Base-by-base conservation (phyloP, 2,329 filamentous ascomycete genomes). In the Trichoderma sp. region DNA sequence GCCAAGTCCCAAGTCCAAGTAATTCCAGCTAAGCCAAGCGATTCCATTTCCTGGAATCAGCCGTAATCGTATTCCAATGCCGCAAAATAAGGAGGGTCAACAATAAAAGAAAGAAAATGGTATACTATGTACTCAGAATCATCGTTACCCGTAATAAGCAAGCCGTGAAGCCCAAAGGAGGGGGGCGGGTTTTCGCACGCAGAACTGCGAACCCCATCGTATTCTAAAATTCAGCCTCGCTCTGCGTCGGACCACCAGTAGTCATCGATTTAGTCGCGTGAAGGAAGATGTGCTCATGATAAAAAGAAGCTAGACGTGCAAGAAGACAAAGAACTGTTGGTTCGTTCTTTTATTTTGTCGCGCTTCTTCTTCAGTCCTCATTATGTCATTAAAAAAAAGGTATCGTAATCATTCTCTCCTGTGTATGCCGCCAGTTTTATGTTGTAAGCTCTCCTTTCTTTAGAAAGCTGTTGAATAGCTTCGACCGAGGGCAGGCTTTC, bases 391-490 rank as follows among this genome's bases (percentile, higher is more conserved):
- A 73, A 67, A 69, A 72, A 40, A 70, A 60, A 73, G 68, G 70
- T 60, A 53, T 72, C 72, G 70, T 74, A n/a, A 55, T 68, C 40
- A 66, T 72, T 71, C 19, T 43, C 33, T 13, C 24, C 8, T 58
- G 47, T 24, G 37, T 73, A 33, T n/a, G 60, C n/a, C n/a, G 31
- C 31, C 43, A 63, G 5, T 27, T 47, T 37, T 27, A 3, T n/a
- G 16, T 16, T 31, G 6, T 24, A 19, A 27, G 21, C 35, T 55
- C 55, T 11, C 47, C 11, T 21, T 24, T 16, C 10, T 33, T 68
- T 71, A 79, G 65, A 79, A 80, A 59, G 72, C 71, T 33, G 76
- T 79, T 21, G 77, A 74, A 55, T 74, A 78, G 72, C 77, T 79
- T 72, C 78, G 75, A 43, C 75, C 74, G 14, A 79, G 59, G 6